Conservation (phyloP, 2,329 filamentous ascomycete genomes). For the Pestalotiopsis sp. region DNA sequence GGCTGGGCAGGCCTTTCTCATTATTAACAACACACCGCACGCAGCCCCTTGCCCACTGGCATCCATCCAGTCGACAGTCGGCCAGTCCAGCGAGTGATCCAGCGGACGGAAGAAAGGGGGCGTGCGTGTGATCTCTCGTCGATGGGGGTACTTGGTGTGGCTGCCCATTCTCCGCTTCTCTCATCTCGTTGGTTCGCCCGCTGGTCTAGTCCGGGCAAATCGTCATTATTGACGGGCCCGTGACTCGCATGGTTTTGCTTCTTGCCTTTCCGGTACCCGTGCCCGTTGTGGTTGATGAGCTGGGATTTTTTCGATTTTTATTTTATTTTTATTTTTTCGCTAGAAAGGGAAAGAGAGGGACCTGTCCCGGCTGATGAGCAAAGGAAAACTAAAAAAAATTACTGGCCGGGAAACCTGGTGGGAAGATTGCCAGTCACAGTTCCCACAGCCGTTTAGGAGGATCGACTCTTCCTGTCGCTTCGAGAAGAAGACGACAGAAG, state of each 20-base stretch:
- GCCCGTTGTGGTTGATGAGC: conserved; percentile 7
- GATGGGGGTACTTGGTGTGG: conserved; percentile 15
- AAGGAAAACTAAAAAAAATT: neutral
- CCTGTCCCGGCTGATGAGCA: neutral
- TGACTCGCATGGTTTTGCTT: conserved; percentile 33
- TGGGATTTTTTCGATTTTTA: neutral
- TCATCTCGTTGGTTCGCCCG: conserved; percentile 25
- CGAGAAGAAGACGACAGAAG: neutral
- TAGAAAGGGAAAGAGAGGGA: neutral
- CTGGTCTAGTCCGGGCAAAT: conserved; percentile 27
- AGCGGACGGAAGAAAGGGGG: conserved; percentile 22
- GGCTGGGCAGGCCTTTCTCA: conserved; percentile 20
- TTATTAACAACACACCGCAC: conserved; percentile 27
- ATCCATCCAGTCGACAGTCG: neutral
- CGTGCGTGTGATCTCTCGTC: conserved; percentile 28
- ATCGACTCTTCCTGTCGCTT: conserved; percentile 7
- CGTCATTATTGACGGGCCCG: conserved; percentile 32
- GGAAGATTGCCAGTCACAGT: neutral
- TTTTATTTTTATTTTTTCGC: neutral
- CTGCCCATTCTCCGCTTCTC: conserved; percentile 29
- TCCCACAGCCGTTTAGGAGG: neutral
- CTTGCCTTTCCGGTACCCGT: conserved; percentile 16
- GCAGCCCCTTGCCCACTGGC: neutral
- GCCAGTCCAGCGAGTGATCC: neutral
- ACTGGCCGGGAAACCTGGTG: neutral